A percentile compares a stretch with the other conserved stretches of the same genome.
phyloP scores from a whole-genome alignment of 352 stramenopile species.

The Pythium phragmiticola region DNA sequence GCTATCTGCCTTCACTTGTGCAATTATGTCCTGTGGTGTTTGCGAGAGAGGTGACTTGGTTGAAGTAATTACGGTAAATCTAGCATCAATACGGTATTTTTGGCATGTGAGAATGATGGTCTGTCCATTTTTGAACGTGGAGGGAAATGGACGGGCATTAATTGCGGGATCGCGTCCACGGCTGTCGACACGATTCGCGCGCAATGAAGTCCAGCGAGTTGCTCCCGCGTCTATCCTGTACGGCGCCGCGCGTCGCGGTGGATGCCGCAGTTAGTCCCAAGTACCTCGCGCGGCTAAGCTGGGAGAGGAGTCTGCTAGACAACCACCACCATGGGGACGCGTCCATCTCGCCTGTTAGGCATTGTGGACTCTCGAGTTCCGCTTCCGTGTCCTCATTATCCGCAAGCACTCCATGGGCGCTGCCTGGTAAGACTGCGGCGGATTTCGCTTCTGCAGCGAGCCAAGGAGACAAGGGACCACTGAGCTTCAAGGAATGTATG shows the following conservation, averaged over 20 bases:
- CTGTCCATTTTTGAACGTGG: constrained; percentile 11
- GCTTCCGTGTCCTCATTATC: constrained; percentile 6
- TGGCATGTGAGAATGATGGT: neutral
- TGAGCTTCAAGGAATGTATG: constrained; percentile 45
- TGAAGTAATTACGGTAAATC: constrained; percentile 2
- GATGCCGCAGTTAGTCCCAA: constrained; percentile 14
- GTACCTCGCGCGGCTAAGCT: constrained; percentile 56
- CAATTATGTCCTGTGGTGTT: too few relatives aligned
- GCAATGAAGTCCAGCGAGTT: constrained; percentile 18
- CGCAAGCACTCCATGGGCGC: neutral
- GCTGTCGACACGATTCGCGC: neutral
- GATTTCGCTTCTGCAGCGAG: neutral
- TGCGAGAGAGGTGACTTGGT: too few relatives aligned
- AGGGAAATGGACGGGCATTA: neutral
- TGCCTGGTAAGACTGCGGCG: neutral
- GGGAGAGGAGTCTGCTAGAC: constrained; percentile 54
- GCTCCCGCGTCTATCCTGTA: constrained; percentile 12
- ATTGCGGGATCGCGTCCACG: neutral
- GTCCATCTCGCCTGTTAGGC: neutral
- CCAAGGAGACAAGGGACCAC: constrained; percentile 11
- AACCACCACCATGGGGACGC: neutral
- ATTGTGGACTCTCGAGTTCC: neutral
- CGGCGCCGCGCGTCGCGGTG: neutral
- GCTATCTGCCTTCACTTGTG: too few relatives aligned
- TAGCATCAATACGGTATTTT: neutral